phyloP scores from a whole-genome alignment of 768 basidiomycete genomes.

The Leccinellum albellum region DNA sequence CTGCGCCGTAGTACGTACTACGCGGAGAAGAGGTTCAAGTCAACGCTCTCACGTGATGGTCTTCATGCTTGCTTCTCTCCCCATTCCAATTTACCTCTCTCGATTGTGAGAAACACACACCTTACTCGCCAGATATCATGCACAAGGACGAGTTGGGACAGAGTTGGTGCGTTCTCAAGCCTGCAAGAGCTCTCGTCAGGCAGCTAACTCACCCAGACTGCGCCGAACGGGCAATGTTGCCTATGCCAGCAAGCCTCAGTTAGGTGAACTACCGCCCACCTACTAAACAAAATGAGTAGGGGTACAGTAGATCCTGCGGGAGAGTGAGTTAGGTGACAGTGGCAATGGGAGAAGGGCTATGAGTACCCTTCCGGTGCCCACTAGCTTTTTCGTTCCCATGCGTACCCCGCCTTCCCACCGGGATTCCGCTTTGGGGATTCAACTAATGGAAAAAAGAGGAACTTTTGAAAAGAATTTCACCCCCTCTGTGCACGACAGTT shows the following conservation, averaged over 20 bases:
- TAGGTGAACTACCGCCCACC: too few species aligned
- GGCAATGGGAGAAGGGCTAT: not conserved
- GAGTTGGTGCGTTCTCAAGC: not conserved
- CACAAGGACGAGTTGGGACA: not conserved
- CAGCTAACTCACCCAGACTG: not conserved
- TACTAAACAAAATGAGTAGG: too few species aligned
- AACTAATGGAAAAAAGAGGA: constrained; percentile 13
- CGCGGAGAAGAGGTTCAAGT: too few species aligned
- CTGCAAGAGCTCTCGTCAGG: not conserved
- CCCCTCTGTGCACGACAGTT: constrained; percentile 29
- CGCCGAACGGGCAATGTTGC: too few species aligned
- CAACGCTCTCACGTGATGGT: too few species aligned
- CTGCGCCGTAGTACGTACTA: too few species aligned
- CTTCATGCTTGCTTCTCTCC: too few species aligned
- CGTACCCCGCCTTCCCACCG: too few species aligned
- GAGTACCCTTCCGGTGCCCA: not conserved
- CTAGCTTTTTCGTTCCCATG: not conserved
- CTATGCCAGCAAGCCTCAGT: too few species aligned
- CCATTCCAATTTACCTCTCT: too few species aligned
- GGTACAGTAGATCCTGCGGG: not conserved
- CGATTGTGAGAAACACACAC: too few species aligned
- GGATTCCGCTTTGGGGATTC: not conserved
- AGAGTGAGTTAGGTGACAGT: not conserved
- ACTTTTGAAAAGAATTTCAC: constrained; percentile 33
- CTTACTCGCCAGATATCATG: too few species aligned